Evolutionary conservation across 768 basidiomycete species (phyloP), one percentile per base, ranked within the genome.

Genomic region (Cubamyces sp.): DNA sequence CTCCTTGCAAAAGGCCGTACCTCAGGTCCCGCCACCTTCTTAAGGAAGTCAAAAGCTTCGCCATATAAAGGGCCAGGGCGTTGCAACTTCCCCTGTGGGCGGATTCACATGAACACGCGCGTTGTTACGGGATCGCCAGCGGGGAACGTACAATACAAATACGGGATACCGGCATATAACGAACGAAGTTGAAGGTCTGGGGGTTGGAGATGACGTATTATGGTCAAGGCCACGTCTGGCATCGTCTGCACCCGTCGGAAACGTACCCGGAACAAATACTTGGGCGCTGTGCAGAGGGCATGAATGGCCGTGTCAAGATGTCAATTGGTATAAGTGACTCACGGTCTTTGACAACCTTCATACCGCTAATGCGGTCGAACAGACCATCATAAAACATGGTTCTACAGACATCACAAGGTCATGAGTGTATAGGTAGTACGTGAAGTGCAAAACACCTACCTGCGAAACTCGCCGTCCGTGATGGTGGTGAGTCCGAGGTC

Each of bases 351-450:
- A 84, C 73, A 52, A 70, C 73, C 41, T 75, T 76, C 81, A 88
- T 85, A 40, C 87, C 87, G 54, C 83, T 80, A 34, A 90, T 71
- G 53, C 79, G 82, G 64, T 88, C 81, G 71, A 86, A 87, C 39
- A 87, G 82, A n/a, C 87, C 87, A 42, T 88, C 84, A 52, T 78
- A 86, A 70, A 85, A 88, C 69, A 79, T 74, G 26, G 75, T 74
- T 66, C 86, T 86, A 67, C 9, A 18, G 11, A 3, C 14, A 4
- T 7, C 7, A 28, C 25, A 7, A 39, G 18, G 12, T 15, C 23
- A 26, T 14, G 43, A 7, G 18, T 9, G 2, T 12, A 28, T 15
- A 18, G 16, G 26, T 11, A 5, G 9, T 14, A 25, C 11, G 11
- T 11, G 16, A 23, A 3, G 34, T 18, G 25, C 28, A 6, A 18